Evolutionary conservation across 2,329 filamentous ascomycete species (phyloP), one percentile per base, ranked within the genome.

Genomic region (Neonectria magnoliae): DNA sequence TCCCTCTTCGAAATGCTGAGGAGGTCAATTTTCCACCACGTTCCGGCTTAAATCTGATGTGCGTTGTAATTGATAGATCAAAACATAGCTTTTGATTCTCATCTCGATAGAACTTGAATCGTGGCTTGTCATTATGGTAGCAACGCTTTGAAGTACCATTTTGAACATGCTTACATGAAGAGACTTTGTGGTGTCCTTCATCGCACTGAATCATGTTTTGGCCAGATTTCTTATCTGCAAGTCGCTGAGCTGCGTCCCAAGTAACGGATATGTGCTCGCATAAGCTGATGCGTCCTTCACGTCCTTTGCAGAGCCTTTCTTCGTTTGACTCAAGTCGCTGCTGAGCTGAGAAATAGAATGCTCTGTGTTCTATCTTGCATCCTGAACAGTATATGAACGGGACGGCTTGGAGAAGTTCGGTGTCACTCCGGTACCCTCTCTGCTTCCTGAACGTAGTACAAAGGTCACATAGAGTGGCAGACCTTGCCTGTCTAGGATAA

Each of bases 321-420:
- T 44, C 45, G n/a, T 61, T 56, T 16, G 59, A 48, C 11, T 61
- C 52, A 18, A 51, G 44, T n/a, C 52, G 59, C 25, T 61, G 59
- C 52, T 48, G 44, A 18, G 52, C 22, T 29, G 59, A 61, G 33
- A 61, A 61, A 27, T 56, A 61, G 22, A 55, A 44, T 31, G 58
- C 52, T 29, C 59, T 52, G 25, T 62, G 59, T 57, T 62, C 59
- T 20, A 62, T 56, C 5, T 57, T 51, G 27, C 59, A 62, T 16
- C 59, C 59, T n/a, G 59, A 44, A n/a, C 52, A 62, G 25, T 56
- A 57, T 14, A 56, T 36, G 13, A 62, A 62, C 1, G 59, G 59
- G 10, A 62, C 33, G 5, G 18, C 33, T 36, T 51, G 18, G 7
- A 57, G 36, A 31, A 62, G 25, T 42, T 57, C 52, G 10, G 18